phyloP scores from a whole-genome alignment of 768 basidiomycete species.

The Mycena chlorophos region DNA sequence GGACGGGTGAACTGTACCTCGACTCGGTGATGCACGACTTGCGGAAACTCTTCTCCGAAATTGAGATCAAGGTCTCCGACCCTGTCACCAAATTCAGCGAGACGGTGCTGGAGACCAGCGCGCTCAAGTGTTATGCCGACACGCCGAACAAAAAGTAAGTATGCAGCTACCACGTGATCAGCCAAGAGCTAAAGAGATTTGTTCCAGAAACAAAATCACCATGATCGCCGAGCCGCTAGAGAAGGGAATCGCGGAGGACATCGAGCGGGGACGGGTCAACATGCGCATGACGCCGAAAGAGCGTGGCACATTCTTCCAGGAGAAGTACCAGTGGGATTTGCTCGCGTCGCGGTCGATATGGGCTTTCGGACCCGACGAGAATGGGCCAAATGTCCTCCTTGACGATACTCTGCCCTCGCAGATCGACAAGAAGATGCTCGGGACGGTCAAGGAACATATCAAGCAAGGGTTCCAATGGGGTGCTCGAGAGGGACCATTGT shows the following conservation, averaged over 20 bases:
- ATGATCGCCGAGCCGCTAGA: conserved; percentile 99
- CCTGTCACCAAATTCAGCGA: conserved; percentile 98
- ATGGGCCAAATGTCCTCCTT: conserved; percentile 88
- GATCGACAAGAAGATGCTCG: conserved; percentile 92
- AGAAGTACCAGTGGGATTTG: conserved; percentile 97
- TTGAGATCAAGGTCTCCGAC: conserved; percentile 99
- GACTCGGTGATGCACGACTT: conserved; percentile 98
- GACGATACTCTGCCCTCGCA: conserved; percentile 96
- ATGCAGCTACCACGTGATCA: neutral
- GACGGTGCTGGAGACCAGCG: conserved; percentile 96
- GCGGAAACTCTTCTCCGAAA: conserved; percentile 89
- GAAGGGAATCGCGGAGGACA: conserved; percentile 92
- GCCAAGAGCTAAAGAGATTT: conserved; percentile 16
- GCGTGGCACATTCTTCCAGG: conserved; percentile 92
- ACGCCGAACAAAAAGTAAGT: conserved; percentile 97
- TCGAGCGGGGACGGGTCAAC: conserved; percentile 88
- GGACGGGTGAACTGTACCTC: conserved; percentile 95
- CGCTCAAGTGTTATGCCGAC: conserved; percentile 97
- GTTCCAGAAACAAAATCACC: conserved; percentile 89
- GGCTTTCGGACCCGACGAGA: conserved; percentile 98
- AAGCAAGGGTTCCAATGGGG: conserved; percentile 99
- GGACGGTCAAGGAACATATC: conserved; percentile 89
- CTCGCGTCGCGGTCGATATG: conserved; percentile 97
- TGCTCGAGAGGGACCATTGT: conserved; percentile 93
- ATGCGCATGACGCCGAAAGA: conserved; percentile 97